Evolutionary conservation across 75 land plant genomes (phyloP).

Genomic region (Isoetes taiwanensis): DNA sequence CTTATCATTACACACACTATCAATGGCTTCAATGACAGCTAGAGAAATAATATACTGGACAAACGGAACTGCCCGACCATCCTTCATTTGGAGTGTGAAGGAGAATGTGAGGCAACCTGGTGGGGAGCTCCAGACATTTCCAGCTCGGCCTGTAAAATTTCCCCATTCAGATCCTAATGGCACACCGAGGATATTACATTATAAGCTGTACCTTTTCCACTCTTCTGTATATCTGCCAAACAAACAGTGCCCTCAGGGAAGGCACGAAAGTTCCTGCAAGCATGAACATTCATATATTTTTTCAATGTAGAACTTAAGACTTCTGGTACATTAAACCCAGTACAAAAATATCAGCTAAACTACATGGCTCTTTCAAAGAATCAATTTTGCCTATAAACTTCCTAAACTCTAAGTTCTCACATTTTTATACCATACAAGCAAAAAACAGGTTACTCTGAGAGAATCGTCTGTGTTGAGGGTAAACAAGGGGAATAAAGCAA

Average conservation of each 20-base stretch:
- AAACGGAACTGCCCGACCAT: conserved; percentile 72
- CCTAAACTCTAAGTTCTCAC: too few relatives aligned
- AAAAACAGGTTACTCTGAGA: conserved; percentile 78
- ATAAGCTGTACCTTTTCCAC: conserved; percentile 57
- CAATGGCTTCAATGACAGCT: conserved; percentile 65
- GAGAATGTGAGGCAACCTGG: conserved; percentile 82
- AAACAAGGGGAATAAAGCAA: conserved; percentile 59
- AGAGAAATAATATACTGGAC: conserved; percentile 85
- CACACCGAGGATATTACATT: background rate
- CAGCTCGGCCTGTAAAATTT: conserved; percentile 51
- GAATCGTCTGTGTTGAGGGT: conserved; percentile 74
- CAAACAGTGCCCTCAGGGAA: conserved; percentile 74
- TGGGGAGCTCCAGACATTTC: conserved; percentile 85
- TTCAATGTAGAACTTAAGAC: too few relatives aligned
- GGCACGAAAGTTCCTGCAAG: conserved; percentile 48
- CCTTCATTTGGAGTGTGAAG: conserved; percentile 67
- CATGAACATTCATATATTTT: too few relatives aligned
- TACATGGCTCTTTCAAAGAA: too few relatives aligned
- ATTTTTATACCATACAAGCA: too few relatives aligned
- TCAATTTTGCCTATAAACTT: too few relatives aligned
- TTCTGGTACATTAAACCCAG: background rate
- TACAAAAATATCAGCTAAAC: background rate
- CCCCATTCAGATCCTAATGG: background rate
- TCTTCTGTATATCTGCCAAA: conserved; percentile 63
- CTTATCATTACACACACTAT: conserved; percentile 36